Base-by-base conservation (phyloP, 805 yeast species). In the Saccharomycopsis babjevae region DNA sequence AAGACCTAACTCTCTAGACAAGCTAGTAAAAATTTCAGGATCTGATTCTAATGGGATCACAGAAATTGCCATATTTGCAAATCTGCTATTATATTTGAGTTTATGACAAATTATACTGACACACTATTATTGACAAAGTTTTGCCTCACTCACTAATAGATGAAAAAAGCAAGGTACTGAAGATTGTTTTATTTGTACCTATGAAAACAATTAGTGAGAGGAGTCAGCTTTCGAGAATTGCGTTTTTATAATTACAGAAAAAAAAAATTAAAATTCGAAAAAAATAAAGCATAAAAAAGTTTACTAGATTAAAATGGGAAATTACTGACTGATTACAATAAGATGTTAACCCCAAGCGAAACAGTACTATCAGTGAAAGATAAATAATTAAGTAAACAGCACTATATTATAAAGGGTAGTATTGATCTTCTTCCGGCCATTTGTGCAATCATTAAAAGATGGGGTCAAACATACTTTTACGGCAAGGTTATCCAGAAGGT, bases 41-140 rank as follows among this genome's bases (percentile, higher is more conserved):
- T 91, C 89, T 7, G 96, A 88, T 70, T 94, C 99, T 39, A 93
- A 74, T 2, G 98, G 98, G 13, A 91, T 84, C 16, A 89, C 93
- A 15, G 85, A 67, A n/a, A 11, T 13, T 25, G 62, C 16, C 56
- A 50, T 50, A 8, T 16, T 15, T 30, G 15, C 8, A 28, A 25
- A 32, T 16, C 20, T 28, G 43, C 34, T 25, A 50, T 5, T 25
- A 16, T 6, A 13, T 16, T 15, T 22, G 30, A n/a, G 25, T 50
- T 16, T 10, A n/a, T 28, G 55, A 25, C 7, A 28, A 50, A 50
- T 15, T 25, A 28, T 6, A 7, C 1, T n/a, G 7, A 50, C 7
- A 50, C 6, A 6, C 28, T 50, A n/a, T 22, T 42, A 50, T 50
- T 10, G 25, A 25, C 8, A n/a, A n/a, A n/a, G n/a, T n/a, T n/a